phyloP scores from a whole-genome alignment of 371 early-diverging fungal species.

The Thermomucor indicae-seudaticae region DNA sequence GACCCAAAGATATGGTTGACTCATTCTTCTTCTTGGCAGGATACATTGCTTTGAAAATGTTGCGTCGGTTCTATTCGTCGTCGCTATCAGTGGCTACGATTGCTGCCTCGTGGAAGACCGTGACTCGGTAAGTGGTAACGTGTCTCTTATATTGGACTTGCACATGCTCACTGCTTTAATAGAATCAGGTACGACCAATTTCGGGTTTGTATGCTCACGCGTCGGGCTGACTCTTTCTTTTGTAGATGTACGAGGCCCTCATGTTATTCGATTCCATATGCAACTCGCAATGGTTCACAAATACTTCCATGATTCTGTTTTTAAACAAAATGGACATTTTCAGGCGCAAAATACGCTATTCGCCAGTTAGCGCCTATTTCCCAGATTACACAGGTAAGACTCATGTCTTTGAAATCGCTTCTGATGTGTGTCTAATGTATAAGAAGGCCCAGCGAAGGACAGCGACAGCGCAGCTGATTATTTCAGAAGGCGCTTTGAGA shows the following conservation, averaged over 20 bases:
- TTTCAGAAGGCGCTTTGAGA: slow-evolving; percentile 30
- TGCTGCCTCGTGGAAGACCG: slow-evolving; percentile 93
- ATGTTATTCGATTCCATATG: slow-evolving; percentile 94
- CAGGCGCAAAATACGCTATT: slow-evolving; percentile 74
- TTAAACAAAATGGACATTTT: slow-evolving; percentile 96
- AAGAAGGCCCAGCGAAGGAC: slow-evolving; percentile 10
- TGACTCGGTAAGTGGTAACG: slow-evolving; percentile 69
- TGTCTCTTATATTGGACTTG: too few relatives aligned
- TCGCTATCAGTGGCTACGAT: slow-evolving; percentile 92
- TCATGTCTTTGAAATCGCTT: neutral
- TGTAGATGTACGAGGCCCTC: slow-evolving; percentile 89
- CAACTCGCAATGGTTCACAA: slow-evolving; percentile 91
- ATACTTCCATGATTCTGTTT: slow-evolving; percentile 92
- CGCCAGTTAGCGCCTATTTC: slow-evolving; percentile 79
- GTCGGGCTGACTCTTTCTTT: neutral
- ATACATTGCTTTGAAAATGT: slow-evolving; percentile 94
- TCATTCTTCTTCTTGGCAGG: too few relatives aligned
- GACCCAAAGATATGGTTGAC: too few relatives aligned
- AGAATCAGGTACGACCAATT: slow-evolving; percentile 41
- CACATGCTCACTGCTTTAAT: slow-evolving; percentile 1
- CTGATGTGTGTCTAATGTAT: neutral
- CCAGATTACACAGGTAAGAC: slow-evolving; percentile 77
- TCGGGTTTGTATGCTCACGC: neutral
- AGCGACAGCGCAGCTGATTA: slow-evolving; percentile 21
- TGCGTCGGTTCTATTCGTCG: slow-evolving; percentile 89